A percentile compares a stretch with the other conserved stretches of the same genome.
Conservation (phyloP, 139 green algal genomes). For the Chlamydomonas schloesseri region DNA sequence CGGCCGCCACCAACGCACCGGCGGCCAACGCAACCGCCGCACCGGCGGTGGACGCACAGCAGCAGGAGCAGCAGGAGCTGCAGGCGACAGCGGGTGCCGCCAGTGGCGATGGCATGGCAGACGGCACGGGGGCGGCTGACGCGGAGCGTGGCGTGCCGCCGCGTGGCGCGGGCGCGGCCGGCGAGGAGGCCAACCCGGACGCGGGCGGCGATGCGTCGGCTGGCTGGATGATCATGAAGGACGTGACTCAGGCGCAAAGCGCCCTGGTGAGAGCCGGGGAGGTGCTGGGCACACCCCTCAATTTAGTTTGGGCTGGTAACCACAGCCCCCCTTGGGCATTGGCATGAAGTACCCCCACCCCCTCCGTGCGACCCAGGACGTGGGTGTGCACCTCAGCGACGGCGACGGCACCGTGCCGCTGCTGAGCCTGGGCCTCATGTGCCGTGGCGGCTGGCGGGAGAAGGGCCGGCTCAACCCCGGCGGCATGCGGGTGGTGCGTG, state of each 20-base stretch:
- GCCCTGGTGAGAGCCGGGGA: slow-evolving; percentile 18
- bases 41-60: background rate
- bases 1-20: background rate
- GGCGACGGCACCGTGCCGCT: slow-evolving; percentile 82
- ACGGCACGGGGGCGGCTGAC: background rate
- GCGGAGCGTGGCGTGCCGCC: background rate
- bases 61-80: no score
- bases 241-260: slow-evolving; percentile 10
- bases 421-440: slow-evolving; percentile 72
- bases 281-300: no score
- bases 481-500: slow-evolving; percentile 46
- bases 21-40: background rate
- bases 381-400: slow-evolving; percentile 67
- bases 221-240: slow-evolving; percentile 43
- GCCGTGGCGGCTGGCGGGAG: slow-evolving; percentile 57
- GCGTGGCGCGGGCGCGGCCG: background rate
- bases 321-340: no score
- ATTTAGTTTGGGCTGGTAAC: no score
- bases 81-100: background rate
- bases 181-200: slow-evolving; percentile 21
- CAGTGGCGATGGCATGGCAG: background rate
- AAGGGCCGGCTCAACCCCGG: slow-evolving; percentile 74
- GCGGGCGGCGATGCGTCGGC: slow-evolving; percentile 1
- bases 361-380: no score
- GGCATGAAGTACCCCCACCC: no score